phyloP scores from a whole-genome alignment of 2,329 filamentous ascomycete genomes.

The Calycina marina region DNA sequence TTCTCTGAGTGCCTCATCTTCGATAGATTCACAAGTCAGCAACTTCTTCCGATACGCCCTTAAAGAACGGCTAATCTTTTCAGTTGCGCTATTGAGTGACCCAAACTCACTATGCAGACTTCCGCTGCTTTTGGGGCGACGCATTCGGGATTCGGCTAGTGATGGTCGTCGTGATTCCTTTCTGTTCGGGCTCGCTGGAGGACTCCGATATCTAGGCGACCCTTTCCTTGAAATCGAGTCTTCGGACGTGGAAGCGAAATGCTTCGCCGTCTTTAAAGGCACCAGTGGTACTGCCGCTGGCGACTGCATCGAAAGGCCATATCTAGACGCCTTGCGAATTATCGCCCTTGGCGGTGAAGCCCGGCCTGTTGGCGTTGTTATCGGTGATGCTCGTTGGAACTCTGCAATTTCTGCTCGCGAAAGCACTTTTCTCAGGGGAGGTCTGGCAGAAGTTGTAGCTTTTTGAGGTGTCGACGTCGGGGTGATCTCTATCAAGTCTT shows the following conservation, averaged over 20 bases:
- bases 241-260: constrained; percentile 18
- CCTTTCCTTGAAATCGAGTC: constrained; percentile 13
- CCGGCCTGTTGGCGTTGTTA: constrained; percentile 25
- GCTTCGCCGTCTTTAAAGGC: constrained; percentile 13
- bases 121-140: constrained; percentile 35
- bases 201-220: constrained; percentile 18
- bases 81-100: constrained; percentile 45
- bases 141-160: constrained; percentile 31
- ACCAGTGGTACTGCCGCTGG: constrained; percentile 27
- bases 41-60: constrained; percentile 50
- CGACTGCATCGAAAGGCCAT: constrained; percentile 34
- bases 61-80: constrained; percentile 47
- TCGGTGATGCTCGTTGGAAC: constrained; percentile 43
- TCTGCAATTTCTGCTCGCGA: constrained; percentile 79
- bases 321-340: constrained; percentile 36
- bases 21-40: constrained; percentile 37
- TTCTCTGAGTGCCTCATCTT: constrained; percentile 42
- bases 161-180: constrained; percentile 34
- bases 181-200: constrained; percentile 12
- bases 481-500: constrained; percentile 12
- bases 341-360: constrained; percentile 40
- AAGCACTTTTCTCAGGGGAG: constrained; percentile 70
- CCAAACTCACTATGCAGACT: constrained; percentile 32
- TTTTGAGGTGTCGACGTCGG: constrained; percentile 25
- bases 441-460: constrained; percentile 40